These are phyloP conservation scores for Canavalia ensiformis DNA, from an alignment of 306 rosid species.

Conservation along the genomic window DNA sequence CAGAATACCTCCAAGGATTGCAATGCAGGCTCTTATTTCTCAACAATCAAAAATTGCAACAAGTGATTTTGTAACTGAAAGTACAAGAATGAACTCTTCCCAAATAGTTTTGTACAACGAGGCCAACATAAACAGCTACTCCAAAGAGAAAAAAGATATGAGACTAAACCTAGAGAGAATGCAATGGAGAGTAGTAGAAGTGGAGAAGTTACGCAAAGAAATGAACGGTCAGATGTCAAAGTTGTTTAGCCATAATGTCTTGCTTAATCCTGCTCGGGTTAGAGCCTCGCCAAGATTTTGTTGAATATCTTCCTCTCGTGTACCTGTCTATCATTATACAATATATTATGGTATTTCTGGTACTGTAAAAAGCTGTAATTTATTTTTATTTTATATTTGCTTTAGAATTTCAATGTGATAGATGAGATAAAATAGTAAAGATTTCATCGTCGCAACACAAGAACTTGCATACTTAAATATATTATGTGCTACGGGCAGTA, in stretches of 20 bases:
- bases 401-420: conserved; percentile 36
- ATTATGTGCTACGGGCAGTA: neutral
- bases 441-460: conserved; percentile 24
- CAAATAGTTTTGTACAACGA: conserved; percentile 49
- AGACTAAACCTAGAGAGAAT: conserved; percentile 58
- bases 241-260: conserved; percentile 55
- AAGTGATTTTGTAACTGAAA: conserved; percentile 40
- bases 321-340: conserved; percentile 8
- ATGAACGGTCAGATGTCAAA: conserved; percentile 70
- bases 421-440: conserved; percentile 32
- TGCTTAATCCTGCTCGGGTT: conserved; percentile 51
- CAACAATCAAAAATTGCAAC: conserved; percentile 59
- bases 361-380: conserved; percentile 44
- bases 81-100: conserved; percentile 44
- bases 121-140: conserved; percentile 30
- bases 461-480: neutral
- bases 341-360: conserved; percentile 15
- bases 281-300: conserved; percentile 71
- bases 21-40: conserved; percentile 80
- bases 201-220: conserved; percentile 62
- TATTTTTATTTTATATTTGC: conserved; percentile 30
- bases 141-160: conserved; percentile 54
- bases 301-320: conserved; percentile 45
- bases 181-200: conserved; percentile 73
- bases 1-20: conserved; percentile 79